Evolutionary conservation across 164 flowering plant genomes (phyloP), one percentile per base, ranked within the genome.

Genomic region (Cinnamomum chago): DNA sequence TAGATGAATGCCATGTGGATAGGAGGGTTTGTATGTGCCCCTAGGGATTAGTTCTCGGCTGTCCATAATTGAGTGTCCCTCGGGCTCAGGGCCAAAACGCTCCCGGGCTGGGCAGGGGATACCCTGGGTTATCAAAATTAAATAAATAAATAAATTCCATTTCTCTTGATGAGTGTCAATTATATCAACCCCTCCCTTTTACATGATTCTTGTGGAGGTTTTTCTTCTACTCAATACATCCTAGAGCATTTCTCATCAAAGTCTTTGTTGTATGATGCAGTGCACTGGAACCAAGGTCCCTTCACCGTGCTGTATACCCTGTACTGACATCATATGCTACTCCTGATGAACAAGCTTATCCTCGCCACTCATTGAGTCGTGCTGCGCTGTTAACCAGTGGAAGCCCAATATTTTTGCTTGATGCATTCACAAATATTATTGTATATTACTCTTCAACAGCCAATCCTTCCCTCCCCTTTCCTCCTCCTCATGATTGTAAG

Each of bases 351-450:
- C 94, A 85, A 87, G 98, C 98, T 73, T 96, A 86, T 82, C 99
- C 98, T n/a, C 98, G 96, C 60, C 99, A 95, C 84, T 95, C 99
- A 9, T 73, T 95, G 84, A 95, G 98, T 72, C 96, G 99, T 72
- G 97, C 99, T 75, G 99, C 99, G 23, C 77, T 93, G 68, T 82
- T 92, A 68, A 93, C 99, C 40, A 95, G 98, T 67, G 97, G 91
- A 58, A 92, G 99, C 78, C 98, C 99, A 23, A 96, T 96, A 82
- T 96, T 96, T 81, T 87, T 96, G 76, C 90, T 96, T 11, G 99
- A 96, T 82, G 97, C 98, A 50, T 95, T 92, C 76, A 95, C 99
- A 70, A 88, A 88, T 76, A 85, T 95, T 50, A 91, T 95, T 72
- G 98, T 95, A 62, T 95, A 90, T 66, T 95, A 95, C 81, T 88